Percentiles rank a stretch among this genome's conserved stretches.
Conservation (phyloP, 2,329 filamentous ascomycete genomes). For the Corinectria fuckeliana region DNA sequence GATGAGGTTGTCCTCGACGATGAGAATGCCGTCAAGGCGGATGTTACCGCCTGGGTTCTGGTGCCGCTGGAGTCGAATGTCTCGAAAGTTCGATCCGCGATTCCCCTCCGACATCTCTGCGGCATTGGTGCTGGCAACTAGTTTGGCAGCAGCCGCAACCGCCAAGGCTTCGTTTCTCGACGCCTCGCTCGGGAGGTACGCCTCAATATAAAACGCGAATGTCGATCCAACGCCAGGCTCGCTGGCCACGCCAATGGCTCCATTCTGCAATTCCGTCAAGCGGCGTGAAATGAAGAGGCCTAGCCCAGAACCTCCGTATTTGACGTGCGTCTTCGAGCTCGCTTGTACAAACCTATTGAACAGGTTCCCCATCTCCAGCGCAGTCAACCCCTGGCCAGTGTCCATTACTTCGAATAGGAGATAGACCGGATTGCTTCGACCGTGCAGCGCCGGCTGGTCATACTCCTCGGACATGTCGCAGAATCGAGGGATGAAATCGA, state of each 20-base stretch:
- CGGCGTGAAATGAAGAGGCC: conserved; percentile 81
- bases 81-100: conserved; percentile 25
- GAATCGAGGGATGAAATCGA: conserved; percentile 68
- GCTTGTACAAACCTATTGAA: conserved; percentile 84
- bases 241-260: conserved; percentile 78
- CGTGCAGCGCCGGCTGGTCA: conserved; percentile 42
- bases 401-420: conserved; percentile 78
- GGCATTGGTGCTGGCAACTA: conserved; percentile 37
- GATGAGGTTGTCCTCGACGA: conserved; percentile 68
- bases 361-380: conserved; percentile 74
- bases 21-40: conserved; percentile 52
- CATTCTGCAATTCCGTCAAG: conserved; percentile 81
- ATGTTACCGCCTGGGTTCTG: conserved; percentile 38
- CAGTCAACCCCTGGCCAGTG: conserved; percentile 75
- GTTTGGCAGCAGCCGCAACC: conserved; percentile 43
- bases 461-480: conserved; percentile 51
- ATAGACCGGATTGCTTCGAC: conserved; percentile 59
- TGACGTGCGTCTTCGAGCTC: conserved; percentile 75
- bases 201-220: conserved; percentile 77
- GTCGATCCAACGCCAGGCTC: conserved; percentile 73
- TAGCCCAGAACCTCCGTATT: conserved; percentile 80
- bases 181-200: conserved; percentile 51
- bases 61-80: conserved; percentile 31
- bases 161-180: conserved; percentile 50
- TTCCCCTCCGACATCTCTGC: conserved; percentile 25